A percentile compares a stretch with the other conserved stretches of the same genome.
phyloP scores from a whole-genome alignment of 2,329 filamentous ascomycete species.

The Thelonectria discophora region DNA sequence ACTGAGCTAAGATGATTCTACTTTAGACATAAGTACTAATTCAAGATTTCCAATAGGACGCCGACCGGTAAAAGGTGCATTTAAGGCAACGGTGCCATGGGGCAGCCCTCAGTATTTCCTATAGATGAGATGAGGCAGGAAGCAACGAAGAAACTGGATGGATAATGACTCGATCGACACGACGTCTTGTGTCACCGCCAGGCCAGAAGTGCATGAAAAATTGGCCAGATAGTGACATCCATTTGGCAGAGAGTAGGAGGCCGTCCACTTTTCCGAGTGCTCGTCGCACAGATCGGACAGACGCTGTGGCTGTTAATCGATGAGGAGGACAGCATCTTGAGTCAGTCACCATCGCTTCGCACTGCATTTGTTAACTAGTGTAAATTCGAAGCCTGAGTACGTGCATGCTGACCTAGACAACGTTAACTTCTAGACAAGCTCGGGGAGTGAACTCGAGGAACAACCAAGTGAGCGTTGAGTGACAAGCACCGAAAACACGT shows the following conservation, averaged over 20 bases:
- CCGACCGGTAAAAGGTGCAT: no score
- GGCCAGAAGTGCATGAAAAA: conserved; percentile 1
- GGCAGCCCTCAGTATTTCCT: no score
- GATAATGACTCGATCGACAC: conserved; percentile 3
- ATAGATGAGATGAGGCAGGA: neutral
- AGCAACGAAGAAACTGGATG: neutral
- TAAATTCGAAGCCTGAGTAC: no score
- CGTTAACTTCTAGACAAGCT: neutral
- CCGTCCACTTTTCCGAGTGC: neutral
- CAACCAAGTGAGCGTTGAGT: neutral
- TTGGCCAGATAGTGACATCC: neutral
- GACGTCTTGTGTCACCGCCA: conserved; percentile 22
- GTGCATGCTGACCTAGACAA: no score
- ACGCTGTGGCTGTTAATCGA: neutral
- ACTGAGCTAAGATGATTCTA: no score
- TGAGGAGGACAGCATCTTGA: neutral
- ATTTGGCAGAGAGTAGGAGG: conserved; percentile 2
- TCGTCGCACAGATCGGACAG: neutral
- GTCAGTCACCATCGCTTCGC: neutral
- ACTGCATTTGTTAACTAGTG: neutral
- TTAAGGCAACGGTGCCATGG: no score
- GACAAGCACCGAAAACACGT: conserved; percentile 15
- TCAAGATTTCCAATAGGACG: no score
- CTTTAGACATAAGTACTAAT: no score
- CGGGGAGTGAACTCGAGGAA: neutral